Percentiles rank a stretch among this genome's conserved stretches.
Conservation (phyloP, 345 rosid genomes). For the Mercurialis annua region DNA sequence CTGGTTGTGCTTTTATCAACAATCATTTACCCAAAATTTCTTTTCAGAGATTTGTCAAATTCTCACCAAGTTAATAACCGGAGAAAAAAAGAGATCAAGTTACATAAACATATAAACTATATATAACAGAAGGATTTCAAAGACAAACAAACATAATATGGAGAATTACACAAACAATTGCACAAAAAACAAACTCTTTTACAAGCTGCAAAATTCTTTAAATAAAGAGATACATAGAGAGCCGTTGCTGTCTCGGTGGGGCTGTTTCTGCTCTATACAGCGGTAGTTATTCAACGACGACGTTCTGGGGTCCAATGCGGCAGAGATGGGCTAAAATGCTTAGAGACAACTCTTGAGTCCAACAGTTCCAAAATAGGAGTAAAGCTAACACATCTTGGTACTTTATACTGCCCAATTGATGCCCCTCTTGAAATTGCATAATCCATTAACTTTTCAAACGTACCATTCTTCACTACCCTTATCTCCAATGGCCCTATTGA, state of each 20-base stretch:
- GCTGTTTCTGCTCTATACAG: background rate
- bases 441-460: too few species aligned
- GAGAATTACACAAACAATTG: slow-evolving; percentile 29
- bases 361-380: slow-evolving; percentile 84
- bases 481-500: slow-evolving; percentile 84
- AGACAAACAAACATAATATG: slow-evolving; percentile 2
- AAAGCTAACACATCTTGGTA: too few species aligned
- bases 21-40: too few species aligned
- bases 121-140: background rate
- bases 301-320: slow-evolving; percentile 86
- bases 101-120: too few species aligned
- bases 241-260: background rate
- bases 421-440: too few species aligned
- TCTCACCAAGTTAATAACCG: too few species aligned
- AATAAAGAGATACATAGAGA: slow-evolving; percentile 4
- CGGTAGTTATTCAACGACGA: slow-evolving; percentile 32
- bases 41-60: too few species aligned
- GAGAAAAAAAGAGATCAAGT: background rate
- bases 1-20: too few species aligned
- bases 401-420: too few species aligned
- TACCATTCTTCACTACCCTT: too few species aligned
- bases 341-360: slow-evolving; percentile 66
- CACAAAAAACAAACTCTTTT: slow-evolving; percentile 20
- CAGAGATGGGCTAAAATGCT: slow-evolving; percentile 63
- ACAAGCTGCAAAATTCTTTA: too few species aligned